Evolutionary conservation across 768 basidiomycete species (phyloP), one percentile per base, ranked within the genome.

Genomic region (Naganishia vaughanmartiniae): DNA sequence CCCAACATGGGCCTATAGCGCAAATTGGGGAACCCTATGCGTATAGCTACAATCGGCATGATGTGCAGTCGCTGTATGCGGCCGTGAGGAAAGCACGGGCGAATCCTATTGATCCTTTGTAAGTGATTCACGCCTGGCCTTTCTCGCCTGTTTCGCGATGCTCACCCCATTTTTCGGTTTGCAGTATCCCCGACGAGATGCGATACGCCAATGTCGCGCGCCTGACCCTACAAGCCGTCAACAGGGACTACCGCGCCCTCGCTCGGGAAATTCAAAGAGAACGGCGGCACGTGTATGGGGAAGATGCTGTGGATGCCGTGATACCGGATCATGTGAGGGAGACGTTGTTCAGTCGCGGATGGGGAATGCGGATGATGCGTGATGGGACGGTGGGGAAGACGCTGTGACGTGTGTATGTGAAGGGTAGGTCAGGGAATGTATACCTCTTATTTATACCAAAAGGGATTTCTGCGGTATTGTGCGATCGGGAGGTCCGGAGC

Each of bases 161-260:
- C 48, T 26, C 46, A 26, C 17, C 48, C 48, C 15, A 12, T 65
- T 28, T 24, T 15, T 66, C 11, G 5, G 3, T 3, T 65, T 17
- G 36, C 36, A 80, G 77, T 63, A 78, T 80, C 34, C 79, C 78
- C 10, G 60, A 71, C 19, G 75, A 80, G 39, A 80, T 80, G 79
- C 36, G 60, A 24, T 26, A 30, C n/a, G 60, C 36, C 12, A 17
- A 63, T n/a, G 60, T 63, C n/a, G 39, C 36, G 5, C 60, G 60
- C 28, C 42, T 63, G 5, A 63, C 60, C 0, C 24, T 63, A 10
- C 60, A 28, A 14, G 42, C 42, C 10, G 39, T 63, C 24, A 63
- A 63, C 33, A n/a, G 60, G 21, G 60, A 63, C 42, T 45, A 24
- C 24, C 60, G 46, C 15, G 36, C 60, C 24, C 36, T n/a, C 4